These are phyloP conservation scores for Claviceps sp. DNA, from an alignment of 2,329 filamentous ascomycete species.

Conservation along the genomic window DNA sequence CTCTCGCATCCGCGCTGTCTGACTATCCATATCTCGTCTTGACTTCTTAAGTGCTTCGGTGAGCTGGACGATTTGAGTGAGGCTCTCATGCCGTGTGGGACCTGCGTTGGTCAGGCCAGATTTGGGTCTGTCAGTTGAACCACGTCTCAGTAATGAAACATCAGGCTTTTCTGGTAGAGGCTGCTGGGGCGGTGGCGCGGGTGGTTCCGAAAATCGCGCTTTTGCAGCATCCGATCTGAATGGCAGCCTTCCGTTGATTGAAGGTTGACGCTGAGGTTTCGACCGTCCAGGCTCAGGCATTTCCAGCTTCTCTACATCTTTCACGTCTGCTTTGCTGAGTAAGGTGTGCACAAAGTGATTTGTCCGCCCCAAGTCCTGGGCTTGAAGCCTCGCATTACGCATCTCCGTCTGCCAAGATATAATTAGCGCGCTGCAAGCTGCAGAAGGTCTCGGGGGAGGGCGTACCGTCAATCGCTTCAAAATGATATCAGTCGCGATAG, in stretches of 20 bases:
- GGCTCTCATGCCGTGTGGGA: constrained; percentile 43
- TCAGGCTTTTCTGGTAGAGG: constrained; percentile 90
- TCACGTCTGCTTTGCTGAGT: constrained; percentile 56
- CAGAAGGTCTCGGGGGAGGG: not conserved
- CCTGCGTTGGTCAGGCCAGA: constrained; percentile 38
- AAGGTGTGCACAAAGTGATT: constrained; percentile 69
- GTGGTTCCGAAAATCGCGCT: constrained; percentile 80
- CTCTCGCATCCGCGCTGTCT: constrained; percentile 65
- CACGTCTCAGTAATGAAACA: constrained; percentile 58
- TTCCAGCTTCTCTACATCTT: constrained; percentile 41
- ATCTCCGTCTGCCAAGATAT: constrained; percentile 53
- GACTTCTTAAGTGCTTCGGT: constrained; percentile 74
- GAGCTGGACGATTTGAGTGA: constrained; percentile 67
- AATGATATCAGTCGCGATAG: constrained; percentile 87
- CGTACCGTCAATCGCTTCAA: constrained; percentile 47
- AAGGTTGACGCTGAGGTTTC: constrained; percentile 24
- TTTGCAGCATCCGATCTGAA: constrained; percentile 59
- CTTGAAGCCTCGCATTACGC: constrained; percentile 76
- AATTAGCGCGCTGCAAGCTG: not conserved
- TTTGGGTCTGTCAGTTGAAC: constrained; percentile 62
- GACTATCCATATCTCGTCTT: constrained; percentile 77
- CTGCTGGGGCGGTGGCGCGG: constrained; percentile 84
- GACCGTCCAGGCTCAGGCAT: constrained; percentile 33
- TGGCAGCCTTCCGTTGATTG: constrained; percentile 38
- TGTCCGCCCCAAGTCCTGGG: constrained; percentile 71